Percentiles rank a stretch among this genome's conserved stretches.
Evolutionary conservation across 2,329 filamentous ascomycete genomes (phyloP).

Genomic region (Xylariaceae sp.): DNA sequence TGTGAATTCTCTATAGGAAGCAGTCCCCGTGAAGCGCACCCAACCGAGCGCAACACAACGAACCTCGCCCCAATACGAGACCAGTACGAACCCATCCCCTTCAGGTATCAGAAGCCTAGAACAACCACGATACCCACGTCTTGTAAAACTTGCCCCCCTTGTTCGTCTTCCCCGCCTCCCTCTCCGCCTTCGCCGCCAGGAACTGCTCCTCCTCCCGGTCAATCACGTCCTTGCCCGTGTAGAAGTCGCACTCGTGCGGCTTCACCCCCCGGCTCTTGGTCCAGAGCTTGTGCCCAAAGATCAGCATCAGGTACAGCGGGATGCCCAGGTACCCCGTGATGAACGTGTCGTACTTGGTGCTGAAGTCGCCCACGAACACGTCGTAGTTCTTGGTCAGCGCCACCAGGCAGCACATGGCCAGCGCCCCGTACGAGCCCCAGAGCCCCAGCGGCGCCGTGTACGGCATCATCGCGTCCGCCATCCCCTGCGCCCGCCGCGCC

Average conservation of each 20-base stretch:
- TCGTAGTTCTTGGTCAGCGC: constrained; percentile 79
- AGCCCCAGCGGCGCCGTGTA: constrained; percentile 70
- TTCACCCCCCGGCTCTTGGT: constrained; percentile 51
- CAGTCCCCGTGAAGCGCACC: no score
- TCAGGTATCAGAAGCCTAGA: no score
- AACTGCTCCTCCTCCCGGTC: constrained; percentile 70
- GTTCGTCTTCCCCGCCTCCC: constrained; percentile 24
- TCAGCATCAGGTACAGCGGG: constrained; percentile 65
- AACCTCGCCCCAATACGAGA: no score
- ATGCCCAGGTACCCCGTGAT: constrained; percentile 75
- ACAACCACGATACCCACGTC: constrained; percentile 57
- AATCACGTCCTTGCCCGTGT: constrained; percentile 67
- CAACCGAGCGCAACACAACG: no score
- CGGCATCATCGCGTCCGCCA: constrained; percentile 51
- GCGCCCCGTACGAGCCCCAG: constrained; percentile 61
- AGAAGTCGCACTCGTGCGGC: constrained; percentile 62
- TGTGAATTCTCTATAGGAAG: no score
- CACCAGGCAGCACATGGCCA: constrained; percentile 68
- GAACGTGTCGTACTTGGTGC: constrained; percentile 62
- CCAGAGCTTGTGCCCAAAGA: constrained; percentile 62
- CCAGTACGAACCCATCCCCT: no score
- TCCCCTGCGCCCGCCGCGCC: constrained; percentile 56
- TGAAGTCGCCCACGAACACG: constrained; percentile 56
- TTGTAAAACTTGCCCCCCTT: constrained; percentile 50
- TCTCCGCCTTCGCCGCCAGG: constrained; percentile 48